Conservation (phyloP, 1,139 yeast genomes). For the Diutina sp. region DNA sequence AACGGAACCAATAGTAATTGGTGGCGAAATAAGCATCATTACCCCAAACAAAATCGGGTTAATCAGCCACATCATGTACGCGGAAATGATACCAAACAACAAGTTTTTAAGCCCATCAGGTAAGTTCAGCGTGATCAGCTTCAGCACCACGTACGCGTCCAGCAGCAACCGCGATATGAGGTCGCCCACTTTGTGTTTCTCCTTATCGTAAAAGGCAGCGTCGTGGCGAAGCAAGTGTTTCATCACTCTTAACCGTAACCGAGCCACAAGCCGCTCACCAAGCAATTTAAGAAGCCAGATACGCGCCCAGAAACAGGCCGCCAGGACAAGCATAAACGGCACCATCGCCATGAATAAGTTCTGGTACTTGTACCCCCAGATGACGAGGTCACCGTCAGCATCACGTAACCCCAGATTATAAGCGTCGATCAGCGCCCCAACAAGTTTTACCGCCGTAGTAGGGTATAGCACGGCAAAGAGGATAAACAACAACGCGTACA, state of each 20-base stretch:
- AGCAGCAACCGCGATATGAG: conserved; percentile 39
- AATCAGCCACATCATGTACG: conserved; percentile 35
- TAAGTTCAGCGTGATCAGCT: conserved; percentile 31
- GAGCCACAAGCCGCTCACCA: conserved; percentile 21
- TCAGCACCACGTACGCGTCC: conserved; percentile 40
- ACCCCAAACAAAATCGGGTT: conserved; percentile 34
- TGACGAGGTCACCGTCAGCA: conserved; percentile 26
- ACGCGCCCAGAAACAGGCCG: conserved; percentile 14
- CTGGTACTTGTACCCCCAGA: conserved; percentile 34
- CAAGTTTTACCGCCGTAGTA: conserved; percentile 31
- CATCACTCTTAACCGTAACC: conserved; percentile 36
- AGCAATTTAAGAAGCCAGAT: conserved; percentile 16
- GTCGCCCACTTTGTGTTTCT: conserved; percentile 44
- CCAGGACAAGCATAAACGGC: conserved; percentile 21
- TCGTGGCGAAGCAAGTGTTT: conserved; percentile 39
- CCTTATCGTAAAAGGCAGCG: conserved; percentile 35
- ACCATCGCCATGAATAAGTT: conserved; percentile 31
- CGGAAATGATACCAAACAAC: conserved; percentile 29
- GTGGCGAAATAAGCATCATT: conserved; percentile 40
- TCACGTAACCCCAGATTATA: conserved; percentile 24
- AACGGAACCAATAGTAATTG: conserved; percentile 38
- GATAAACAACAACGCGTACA: conserved; percentile 29
- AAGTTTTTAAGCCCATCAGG: conserved; percentile 38
- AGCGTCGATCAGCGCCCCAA: conserved; percentile 36
- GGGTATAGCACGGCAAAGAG: conserved; percentile 35